Evolutionary conservation across 139 green algal species (phyloP), one percentile per base, ranked within the genome.

Genomic region (Chlorella sp.): DNA sequence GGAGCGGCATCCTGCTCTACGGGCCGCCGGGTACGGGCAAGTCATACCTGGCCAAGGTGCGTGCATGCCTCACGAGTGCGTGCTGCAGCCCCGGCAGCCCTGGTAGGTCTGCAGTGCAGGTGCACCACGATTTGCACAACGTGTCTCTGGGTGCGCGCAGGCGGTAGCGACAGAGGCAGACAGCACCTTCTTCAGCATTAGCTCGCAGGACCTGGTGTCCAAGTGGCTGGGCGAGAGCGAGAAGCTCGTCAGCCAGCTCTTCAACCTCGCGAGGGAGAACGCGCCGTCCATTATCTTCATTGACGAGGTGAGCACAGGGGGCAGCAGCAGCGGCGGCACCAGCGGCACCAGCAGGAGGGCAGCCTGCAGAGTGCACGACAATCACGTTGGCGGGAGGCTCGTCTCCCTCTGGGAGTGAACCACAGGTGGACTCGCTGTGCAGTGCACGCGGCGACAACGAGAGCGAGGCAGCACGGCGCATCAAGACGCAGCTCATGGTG

Each of bases 401-500:
- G n/a, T n/a, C n/a, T n/a, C n/a, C n/a, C n/a, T n/a, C n/a, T n/a
- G n/a, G n/a, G n/a, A n/a, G n/a, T n/a, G n/a, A n/a, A n/a, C n/a
- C n/a, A n/a, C 81, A 92, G 87, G 90, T 95, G 27, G 91, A 96
- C 77, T 92, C 89, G 5, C 83, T 98, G 55, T 95, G 90, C 77
- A 92, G 85, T 74, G 78, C 85, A 2, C 86, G 96, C 27, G 94
- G 95, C 3, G 92, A 97, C 69, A 87, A 87, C 31, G 95, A 99
- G 84, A 94, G 85, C 65, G 96, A 99, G 84, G 94, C 96, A 2
- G 93, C 94, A 3, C 81, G 96, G 26, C 88, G 96, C 68, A 98
- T 99, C 84, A 99, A 99, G 83, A 99, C 95, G 10, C 95, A 99
- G 88, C 93, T 99, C 69, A 88, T 98, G 82, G 90, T 97, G 62